Conservation (phyloP, 768 basidiomycete species). For the Harrya chromipes region DNA sequence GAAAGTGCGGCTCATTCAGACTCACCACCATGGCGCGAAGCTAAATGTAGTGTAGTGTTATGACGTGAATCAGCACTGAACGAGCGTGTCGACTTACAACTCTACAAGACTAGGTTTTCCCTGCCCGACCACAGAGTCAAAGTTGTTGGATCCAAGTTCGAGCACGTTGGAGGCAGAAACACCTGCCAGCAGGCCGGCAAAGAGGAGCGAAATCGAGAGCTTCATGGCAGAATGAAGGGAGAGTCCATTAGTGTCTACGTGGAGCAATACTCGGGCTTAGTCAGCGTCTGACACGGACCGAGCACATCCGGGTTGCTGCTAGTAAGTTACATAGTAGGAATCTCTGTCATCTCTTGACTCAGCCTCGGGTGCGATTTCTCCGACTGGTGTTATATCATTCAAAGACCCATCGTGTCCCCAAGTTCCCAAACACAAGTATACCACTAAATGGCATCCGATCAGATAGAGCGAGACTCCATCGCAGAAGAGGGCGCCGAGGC, state of each 20-base stretch:
- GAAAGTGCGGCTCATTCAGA: slow-evolving; percentile 3
- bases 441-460: slow-evolving; percentile 28
- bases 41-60: slow-evolving; percentile 35
- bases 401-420: too few species aligned
- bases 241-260: slow-evolving; percentile 21
- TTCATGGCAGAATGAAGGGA: slow-evolving; percentile 46
- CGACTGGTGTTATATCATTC: too few species aligned
- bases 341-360: slow-evolving; percentile 6
- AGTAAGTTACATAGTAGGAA: too few species aligned
- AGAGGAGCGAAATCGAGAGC: slow-evolving; percentile 52
- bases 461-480: slow-evolving; percentile 36
- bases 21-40: slow-evolving; percentile 88
- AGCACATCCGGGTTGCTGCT: too few species aligned
- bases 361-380: slow-evolving; percentile 23
- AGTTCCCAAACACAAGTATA: not conserved
- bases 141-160: slow-evolving; percentile 73
- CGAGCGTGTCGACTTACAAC: slow-evolving; percentile 58
- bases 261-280: slow-evolving; percentile 25
- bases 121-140: slow-evolving; percentile 70
- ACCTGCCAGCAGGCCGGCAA: slow-evolving; percentile 51
- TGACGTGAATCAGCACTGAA: not conserved
- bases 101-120: slow-evolving; percentile 86
- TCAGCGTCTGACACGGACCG: slow-evolving; percentile 9
- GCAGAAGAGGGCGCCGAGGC: slow-evolving; percentile 50
- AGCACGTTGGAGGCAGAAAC: slow-evolving; percentile 79